Evolutionary conservation across 495 filamentous ascomycete species (phyloP), one percentile per base, ranked within the genome.

Genomic region (Hypomontagnella monticulosa): DNA sequence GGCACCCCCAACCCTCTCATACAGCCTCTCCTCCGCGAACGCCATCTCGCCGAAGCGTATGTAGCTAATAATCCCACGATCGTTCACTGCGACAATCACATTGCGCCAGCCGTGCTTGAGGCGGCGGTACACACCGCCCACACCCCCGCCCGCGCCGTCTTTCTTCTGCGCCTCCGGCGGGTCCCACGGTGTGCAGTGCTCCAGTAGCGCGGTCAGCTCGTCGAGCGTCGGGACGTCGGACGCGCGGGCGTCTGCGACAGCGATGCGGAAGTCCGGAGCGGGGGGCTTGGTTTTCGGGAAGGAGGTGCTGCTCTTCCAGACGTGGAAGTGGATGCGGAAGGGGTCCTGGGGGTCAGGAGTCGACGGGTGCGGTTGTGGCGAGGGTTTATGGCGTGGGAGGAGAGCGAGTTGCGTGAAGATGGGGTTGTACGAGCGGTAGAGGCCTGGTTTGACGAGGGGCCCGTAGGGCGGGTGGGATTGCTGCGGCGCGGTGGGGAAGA

Each of bases 1-100:
- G 43, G 49, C 73, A 37, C 49, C 54, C 37, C 71, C 65, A 30
- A 60, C 55, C 50, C 68, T 84, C 61, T 87, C 82, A 67, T 85
- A 93, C 14, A 96, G 50, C 76, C 76, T 85, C 76, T 96, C 93
- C 43, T 85, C 86, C 19, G 83, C 88, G 76, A 97, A 97, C 10
- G 85, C 89, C 9, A 87, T 88, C 77, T 97, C 93, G 6, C 81
- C 87, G 52, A 97, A 78, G 34, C 90, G 83, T 47, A 97, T 75
- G 73, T 91, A 99, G 71, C 93, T 97, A 30, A 93, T 89, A 27
- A 99, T 82, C 0, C 95, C 95, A 56, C 92, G 83, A 71, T 98
- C 95, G 7, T 97, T 91, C 4, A 98, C 85, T 0, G 93, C 95
- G 14, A 99, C 67, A 47, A 97, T 78, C 5, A 93, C 92, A 73